These are phyloP conservation scores for Penicillium sp. DNA, from an alignment of 2,329 filamentous ascomycete genomes.

Conservation along the genomic window DNA sequence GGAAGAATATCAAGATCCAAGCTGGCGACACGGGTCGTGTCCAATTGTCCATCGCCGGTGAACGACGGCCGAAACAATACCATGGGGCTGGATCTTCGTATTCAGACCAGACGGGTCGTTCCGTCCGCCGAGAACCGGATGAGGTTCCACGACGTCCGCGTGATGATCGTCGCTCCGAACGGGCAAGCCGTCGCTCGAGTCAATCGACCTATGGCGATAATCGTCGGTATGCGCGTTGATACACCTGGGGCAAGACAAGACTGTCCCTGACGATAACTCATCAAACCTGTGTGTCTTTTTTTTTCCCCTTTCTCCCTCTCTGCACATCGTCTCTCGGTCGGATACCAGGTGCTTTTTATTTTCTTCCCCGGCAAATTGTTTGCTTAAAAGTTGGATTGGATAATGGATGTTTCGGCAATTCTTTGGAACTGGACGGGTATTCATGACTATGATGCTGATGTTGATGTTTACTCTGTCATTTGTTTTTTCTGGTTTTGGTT, in stretches of 20 bases:
- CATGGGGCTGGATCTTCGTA: slow-evolving; percentile 27
- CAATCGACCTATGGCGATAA: slow-evolving; percentile 34
- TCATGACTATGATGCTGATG: slow-evolving; percentile 1
- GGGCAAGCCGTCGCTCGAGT: slow-evolving; percentile 33
- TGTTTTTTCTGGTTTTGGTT: neutral
- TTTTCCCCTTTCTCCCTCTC: neutral
- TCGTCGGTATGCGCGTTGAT: slow-evolving; percentile 7
- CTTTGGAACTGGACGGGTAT: slow-evolving; percentile 2
- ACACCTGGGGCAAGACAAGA: neutral
- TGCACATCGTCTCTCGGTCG: no score
- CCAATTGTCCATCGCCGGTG: slow-evolving; percentile 36
- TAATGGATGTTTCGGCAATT: neutral
- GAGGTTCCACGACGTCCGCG: slow-evolving; percentile 27
- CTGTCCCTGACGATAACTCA: neutral
- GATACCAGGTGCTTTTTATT: neutral
- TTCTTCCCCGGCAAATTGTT: slow-evolving; percentile 2
- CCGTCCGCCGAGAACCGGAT: slow-evolving; percentile 28
- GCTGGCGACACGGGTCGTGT: slow-evolving; percentile 34
- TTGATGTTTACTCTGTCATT: no score
- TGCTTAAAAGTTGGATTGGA: slow-evolving; percentile 16
- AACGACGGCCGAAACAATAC: slow-evolving; percentile 31
- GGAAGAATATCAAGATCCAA: slow-evolving; percentile 36
- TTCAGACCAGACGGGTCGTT: slow-evolving; percentile 29
- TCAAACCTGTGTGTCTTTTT: slow-evolving; percentile 1
- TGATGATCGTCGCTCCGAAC: slow-evolving; percentile 33